Evolutionary conservation across 371 early-diverging fungal species (phyloP), one percentile per base, ranked within the genome.

Genomic region (Mucor irregularis): DNA sequence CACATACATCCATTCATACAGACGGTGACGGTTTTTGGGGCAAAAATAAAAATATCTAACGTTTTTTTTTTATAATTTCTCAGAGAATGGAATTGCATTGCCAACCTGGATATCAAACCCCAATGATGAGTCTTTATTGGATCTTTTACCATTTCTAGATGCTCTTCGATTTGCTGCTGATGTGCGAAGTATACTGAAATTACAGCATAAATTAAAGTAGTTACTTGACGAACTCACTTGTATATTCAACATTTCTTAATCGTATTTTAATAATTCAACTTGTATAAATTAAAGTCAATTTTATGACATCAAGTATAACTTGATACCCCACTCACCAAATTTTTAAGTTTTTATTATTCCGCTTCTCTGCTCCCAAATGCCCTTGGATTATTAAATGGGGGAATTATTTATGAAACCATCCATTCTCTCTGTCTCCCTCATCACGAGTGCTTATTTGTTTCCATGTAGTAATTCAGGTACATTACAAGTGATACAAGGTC

Each of bases 11-110:
- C n/a, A n/a, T n/a, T n/a, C n/a, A n/a, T n/a, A n/a, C n/a, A 40
- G 8, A 40, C 7, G 13, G 25, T 37, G 19, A 29, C 13, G 30
- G 17, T 43, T 31, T 40, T 43, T 33, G 42, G 45, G 33, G 47
- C 14, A 25, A 17, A 51, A 35, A n/a, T n/a, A n/a, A 38, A 45
- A 25, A 26, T 13, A 50, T 37, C 29, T 33, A n/a, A 46, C 37
- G 17, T 34, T 34, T 34, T 21, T 35, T 42, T 34, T 33, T 39
- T 16, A 26, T 40, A n/a, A n/a, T 39, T 51, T 43, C 14, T 50
- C 63, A 90, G 91, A 92, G 46, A 95, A 95, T 61, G 93, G 89
- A 17, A 89, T 95, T 43, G 90, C 92, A 16, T 87, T 93, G 39
- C 85, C 87, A 49, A 86, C 84, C 3, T 95, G 94, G 94, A 85